phyloP scores from a whole-genome alignment of 2,329 filamentous ascomycete species.

The Zasmidium cellare region DNA sequence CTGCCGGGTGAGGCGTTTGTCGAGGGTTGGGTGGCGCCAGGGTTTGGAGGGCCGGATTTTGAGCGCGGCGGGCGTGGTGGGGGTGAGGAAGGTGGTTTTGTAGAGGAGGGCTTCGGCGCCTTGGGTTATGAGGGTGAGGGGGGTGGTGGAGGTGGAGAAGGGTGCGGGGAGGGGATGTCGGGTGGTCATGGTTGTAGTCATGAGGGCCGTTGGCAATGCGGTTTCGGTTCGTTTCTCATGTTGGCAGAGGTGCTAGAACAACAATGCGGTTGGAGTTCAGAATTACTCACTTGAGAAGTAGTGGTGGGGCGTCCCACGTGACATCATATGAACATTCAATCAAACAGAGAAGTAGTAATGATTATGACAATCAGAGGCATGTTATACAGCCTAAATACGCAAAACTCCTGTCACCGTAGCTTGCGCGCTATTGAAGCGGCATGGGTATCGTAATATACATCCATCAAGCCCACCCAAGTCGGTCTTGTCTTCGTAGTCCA shows the following conservation, averaged over 20 bases:
- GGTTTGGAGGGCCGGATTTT: conserved; percentile 91
- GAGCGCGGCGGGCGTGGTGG: conserved; percentile 70
- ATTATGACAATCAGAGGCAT: neutral
- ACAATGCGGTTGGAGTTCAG: too few relatives aligned
- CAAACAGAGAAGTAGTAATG: neutral
- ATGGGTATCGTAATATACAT: conserved; percentile 25
- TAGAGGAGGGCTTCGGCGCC: conserved; percentile 96
- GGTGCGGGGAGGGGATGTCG: conserved; percentile 56
- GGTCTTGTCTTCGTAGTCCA: neutral
- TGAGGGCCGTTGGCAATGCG: neutral
- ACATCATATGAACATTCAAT: neutral
- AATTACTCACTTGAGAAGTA: neutral
- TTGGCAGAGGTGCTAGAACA: too few relatives aligned
- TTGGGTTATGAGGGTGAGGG: conserved; percentile 76
- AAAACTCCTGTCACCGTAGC: conserved; percentile 7
- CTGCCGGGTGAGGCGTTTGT: conserved; percentile 80
- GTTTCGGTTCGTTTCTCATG: neutral
- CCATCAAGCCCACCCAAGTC: neutral
- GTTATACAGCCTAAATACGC: neutral
- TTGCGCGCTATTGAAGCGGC: conserved; percentile 17
- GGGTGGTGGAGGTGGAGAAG: conserved; percentile 60
- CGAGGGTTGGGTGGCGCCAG: conserved; percentile 87
- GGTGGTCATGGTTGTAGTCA: neutral
- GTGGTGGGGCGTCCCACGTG: neutral
- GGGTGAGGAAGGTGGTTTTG: conserved; percentile 75